A percentile compares a stretch with the other conserved stretches of the same genome.
phyloP scores from a whole-genome alignment of 2,329 filamentous ascomycete genomes.

The Clarireedia sp. region DNA sequence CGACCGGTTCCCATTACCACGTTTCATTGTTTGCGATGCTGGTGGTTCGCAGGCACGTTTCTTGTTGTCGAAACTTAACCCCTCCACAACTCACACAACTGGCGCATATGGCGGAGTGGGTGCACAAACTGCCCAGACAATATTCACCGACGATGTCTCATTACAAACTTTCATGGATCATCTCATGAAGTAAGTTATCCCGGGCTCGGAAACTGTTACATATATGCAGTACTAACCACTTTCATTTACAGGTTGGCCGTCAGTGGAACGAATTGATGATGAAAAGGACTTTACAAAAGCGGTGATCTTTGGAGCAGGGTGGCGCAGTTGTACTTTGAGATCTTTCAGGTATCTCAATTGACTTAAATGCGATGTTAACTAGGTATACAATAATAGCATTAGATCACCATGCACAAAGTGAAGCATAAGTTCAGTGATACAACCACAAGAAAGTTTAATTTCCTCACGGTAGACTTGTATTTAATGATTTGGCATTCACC shows the following conservation, averaged over 20 bases:
- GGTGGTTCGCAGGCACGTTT: conserved; percentile 97
- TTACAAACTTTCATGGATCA: conserved; percentile 99
- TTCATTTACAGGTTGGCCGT: conserved; percentile 44
- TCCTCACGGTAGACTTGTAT: too few species aligned
- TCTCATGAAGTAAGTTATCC: conserved; percentile 79
- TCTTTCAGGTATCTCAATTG: conserved; percentile 3
- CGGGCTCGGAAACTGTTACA: conserved; percentile 15
- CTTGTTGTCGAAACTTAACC: conserved; percentile 92
- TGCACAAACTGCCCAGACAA: conserved; percentile 84
- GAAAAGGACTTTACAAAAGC: conserved; percentile 5
- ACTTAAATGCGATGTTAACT: conserved; percentile 8
- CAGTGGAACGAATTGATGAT: conserved; percentile 50
- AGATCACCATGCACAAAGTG: background rate
- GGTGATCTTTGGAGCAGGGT: conserved; percentile 4
- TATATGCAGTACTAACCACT: conserved; percentile 11
- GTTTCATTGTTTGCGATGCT: conserved; percentile 98
- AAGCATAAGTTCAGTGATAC: background rate
- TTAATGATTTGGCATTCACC: too few species aligned
- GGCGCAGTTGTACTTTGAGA: conserved; percentile 5
- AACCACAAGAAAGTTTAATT: too few species aligned
- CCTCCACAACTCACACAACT: conserved; percentile 91
- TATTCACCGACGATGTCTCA: conserved; percentile 97
- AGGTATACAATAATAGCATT: conserved; percentile 10
- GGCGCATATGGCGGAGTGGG: conserved; percentile 85
- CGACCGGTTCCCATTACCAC: conserved; percentile 93